Evolutionary conservation across 768 basidiomycete genomes (phyloP).

Genomic region (Tricholoma flavovirens): DNA sequence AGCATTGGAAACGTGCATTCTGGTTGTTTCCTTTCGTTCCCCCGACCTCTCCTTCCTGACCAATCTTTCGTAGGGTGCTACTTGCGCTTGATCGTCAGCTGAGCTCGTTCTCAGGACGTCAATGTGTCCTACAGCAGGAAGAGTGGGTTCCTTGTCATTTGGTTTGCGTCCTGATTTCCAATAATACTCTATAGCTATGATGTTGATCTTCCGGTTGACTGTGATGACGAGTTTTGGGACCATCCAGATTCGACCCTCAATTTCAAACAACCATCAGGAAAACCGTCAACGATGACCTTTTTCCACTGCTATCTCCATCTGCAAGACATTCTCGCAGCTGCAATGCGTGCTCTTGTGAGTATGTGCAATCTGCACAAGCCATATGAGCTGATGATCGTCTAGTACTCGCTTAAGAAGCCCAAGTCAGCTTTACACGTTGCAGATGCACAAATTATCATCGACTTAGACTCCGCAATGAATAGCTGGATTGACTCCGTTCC

Average conservation of each 20-base stretch:
- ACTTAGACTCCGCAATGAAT: slow-evolving; percentile 72
- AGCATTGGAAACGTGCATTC: slow-evolving; percentile 70
- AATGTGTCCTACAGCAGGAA: slow-evolving; percentile 68
- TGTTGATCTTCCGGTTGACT: slow-evolving; percentile 55
- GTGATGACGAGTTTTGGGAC: slow-evolving; percentile 73
- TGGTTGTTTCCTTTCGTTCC: slow-evolving; percentile 31
- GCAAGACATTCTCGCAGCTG: slow-evolving; percentile 54
- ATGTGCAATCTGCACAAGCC: not conserved
- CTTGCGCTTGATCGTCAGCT: slow-evolving; percentile 41
- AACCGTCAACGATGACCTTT: slow-evolving; percentile 48
- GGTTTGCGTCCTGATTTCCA: not conserved
- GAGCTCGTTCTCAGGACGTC: slow-evolving; percentile 56
- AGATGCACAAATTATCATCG: slow-evolving; percentile 61
- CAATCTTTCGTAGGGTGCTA: slow-evolving; percentile 35
- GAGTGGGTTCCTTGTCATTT: slow-evolving; percentile 41
- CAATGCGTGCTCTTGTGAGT: slow-evolving; percentile 53
- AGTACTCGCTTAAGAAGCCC: slow-evolving; percentile 72
- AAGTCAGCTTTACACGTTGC: slow-evolving; percentile 45
- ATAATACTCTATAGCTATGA: slow-evolving; percentile 48
- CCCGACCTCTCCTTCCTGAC: not conserved
- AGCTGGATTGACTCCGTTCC: slow-evolving; percentile 75
- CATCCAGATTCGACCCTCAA: slow-evolving; percentile 37
- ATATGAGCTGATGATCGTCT: not conserved
- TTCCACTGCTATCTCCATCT: slow-evolving; percentile 54
- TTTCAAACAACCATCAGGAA: slow-evolving; percentile 59